phyloP scores from a whole-genome alignment of 257 asterid species.

The Solanum infundibuliforme region DNA sequence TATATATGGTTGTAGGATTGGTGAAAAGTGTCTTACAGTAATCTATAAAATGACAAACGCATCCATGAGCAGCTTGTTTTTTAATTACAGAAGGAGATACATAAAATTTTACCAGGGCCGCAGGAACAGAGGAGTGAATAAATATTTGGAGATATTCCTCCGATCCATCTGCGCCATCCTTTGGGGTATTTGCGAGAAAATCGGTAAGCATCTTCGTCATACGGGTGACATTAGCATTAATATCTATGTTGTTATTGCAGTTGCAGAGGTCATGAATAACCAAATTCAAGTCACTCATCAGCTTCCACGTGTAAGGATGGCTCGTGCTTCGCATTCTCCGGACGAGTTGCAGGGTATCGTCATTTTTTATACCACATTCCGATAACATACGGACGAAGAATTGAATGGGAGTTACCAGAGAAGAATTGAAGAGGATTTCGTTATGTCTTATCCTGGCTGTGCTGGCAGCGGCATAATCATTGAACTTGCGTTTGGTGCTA shows the following conservation, averaged over 20 bases:
- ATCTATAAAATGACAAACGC: slow-evolving; percentile 36
- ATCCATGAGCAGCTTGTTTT: slow-evolving; percentile 32
- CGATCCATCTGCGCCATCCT: slow-evolving; percentile 10
- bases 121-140: slow-evolving; percentile 42
- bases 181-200: not conserved
- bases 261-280: slow-evolving; percentile 24
- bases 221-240: not conserved
- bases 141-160: slow-evolving; percentile 45
- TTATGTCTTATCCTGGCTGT: slow-evolving; percentile 41
- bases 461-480: slow-evolving; percentile 36
- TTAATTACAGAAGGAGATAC: slow-evolving; percentile 30
- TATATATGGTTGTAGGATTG: not conserved
- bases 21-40: slow-evolving; percentile 22
- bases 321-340: slow-evolving; percentile 70
- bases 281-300: slow-evolving; percentile 38
- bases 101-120: slow-evolving; percentile 60
- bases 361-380: slow-evolving; percentile 41
- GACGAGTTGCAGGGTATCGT: slow-evolving; percentile 40
- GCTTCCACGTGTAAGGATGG: slow-evolving; percentile 69
- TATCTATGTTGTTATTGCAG: not conserved
- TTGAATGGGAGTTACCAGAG: not conserved
- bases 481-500: slow-evolving; percentile 21
- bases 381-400: slow-evolving; percentile 58
- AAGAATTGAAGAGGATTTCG: slow-evolving; percentile 31
- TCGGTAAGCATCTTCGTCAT: not conserved